Evolutionary conservation across 2,329 filamentous ascomycete genomes (phyloP).

Genomic region (Acrodontium crateriforme): DNA sequence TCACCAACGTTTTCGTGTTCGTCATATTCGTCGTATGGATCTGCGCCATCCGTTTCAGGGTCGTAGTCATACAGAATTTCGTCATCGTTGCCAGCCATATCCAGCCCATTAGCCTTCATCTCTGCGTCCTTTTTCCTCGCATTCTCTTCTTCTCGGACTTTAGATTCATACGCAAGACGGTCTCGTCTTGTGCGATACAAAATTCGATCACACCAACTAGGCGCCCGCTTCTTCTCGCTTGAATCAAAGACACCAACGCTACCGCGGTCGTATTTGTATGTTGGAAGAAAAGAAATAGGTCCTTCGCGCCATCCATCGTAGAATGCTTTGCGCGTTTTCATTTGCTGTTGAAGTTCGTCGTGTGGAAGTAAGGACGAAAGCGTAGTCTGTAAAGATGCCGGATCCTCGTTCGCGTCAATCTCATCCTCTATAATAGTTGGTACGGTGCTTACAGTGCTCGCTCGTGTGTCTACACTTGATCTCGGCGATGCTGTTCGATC

Average conservation of each 20-base stretch:
- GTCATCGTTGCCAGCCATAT: constrained; percentile 60
- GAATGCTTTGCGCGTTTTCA: constrained; percentile 64
- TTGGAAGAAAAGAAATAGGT: constrained; percentile 73
- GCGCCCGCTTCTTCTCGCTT: constrained; percentile 82
- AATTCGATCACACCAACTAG: constrained; percentile 95
- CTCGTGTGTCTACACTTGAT: constrained; percentile 4
- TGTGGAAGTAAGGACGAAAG: constrained; percentile 76
- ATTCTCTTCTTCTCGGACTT: constrained; percentile 49
- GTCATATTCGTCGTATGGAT: constrained; percentile 43
- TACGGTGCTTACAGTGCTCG: constrained; percentile 7
- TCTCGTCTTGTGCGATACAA: constrained; percentile 67
- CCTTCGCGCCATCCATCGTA: constrained; percentile 90
- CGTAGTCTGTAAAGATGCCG: constrained; percentile 76
- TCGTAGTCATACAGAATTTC: constrained; percentile 83
- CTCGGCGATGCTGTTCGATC: not conserved
- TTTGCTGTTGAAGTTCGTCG: constrained; percentile 68
- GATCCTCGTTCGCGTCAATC: constrained; percentile 50
- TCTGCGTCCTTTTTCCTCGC: constrained; percentile 65
- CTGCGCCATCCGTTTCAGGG: constrained; percentile 59
- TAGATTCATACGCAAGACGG: constrained; percentile 50
- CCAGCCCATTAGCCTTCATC: constrained; percentile 68
- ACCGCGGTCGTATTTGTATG: constrained; percentile 97
- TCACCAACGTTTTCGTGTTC: constrained; percentile 29
- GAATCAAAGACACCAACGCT: constrained; percentile 85
- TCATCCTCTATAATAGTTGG: constrained; percentile 14